A percentile compares a stretch with the other conserved stretches of the same genome.
These are phyloP conservation scores for Cubamyces sp. DNA, from an alignment of 768 basidiomycete genomes.

Conservation along the genomic window DNA sequence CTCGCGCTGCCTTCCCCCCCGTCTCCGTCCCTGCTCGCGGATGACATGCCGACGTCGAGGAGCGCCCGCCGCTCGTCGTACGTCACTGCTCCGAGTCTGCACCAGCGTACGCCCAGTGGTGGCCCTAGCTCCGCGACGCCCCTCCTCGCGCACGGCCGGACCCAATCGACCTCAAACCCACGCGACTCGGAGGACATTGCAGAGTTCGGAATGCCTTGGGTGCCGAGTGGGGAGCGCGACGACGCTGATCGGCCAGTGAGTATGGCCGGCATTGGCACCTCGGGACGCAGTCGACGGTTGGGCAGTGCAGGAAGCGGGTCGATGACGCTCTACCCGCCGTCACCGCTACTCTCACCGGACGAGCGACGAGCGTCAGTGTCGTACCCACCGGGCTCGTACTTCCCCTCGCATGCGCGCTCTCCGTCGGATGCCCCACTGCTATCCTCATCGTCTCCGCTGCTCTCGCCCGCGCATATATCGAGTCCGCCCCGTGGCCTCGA, in stretches of 20 bases:
- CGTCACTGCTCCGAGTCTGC: conserved; percentile 18
- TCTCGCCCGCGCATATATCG: background rate
- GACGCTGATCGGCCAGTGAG: conserved; percentile 25
- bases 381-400: background rate
- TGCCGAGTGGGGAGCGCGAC: background rate
- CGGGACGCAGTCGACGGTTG: conserved; percentile 7
- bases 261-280: conserved; percentile 53
- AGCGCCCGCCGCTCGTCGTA: conserved; percentile 15
- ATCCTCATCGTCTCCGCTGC: background rate
- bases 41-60: no score
- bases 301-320: conserved; percentile 1
- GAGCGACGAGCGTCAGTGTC: conserved; percentile 1
- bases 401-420: background rate
- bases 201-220: conserved; percentile 30
- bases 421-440: background rate
- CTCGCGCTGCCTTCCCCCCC: background rate
- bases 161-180: conserved; percentile 27
- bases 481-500: background rate
- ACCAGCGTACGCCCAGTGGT: conserved; percentile 35
- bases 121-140: conserved; percentile 35
- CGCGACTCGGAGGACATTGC: conserved; percentile 20
- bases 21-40: no score
- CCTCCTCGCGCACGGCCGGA: conserved; percentile 35
- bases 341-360: background rate
- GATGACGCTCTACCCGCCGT: background rate